Base-by-base conservation (phyloP, 2,329 filamentous ascomycete genomes). In the Neurospora crassa region DNA sequence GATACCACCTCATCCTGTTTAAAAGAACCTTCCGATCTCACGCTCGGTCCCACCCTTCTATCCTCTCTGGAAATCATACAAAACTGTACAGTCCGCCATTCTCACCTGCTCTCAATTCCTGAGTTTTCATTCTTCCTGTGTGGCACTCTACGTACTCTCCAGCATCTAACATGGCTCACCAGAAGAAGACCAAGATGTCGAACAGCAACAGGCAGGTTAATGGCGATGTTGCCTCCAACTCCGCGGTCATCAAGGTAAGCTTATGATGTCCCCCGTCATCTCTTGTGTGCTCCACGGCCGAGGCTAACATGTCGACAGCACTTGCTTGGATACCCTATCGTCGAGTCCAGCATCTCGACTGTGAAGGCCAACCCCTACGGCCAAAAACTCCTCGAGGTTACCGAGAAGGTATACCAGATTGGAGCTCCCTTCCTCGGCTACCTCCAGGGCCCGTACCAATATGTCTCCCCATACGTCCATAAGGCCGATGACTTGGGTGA, bases 281-380 rank as follows among this genome's bases (percentile, higher is more conserved):
- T 14, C 24, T 18, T 5, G 53, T 29, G 53, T 63, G 53, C 14
- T 37, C 14, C 29, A 63, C 34, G 16, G 11, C 37, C 59, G 70
- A 67, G 69, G 42, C 68, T 74, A 29, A 77, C 73, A 71, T 71
- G 45, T 6, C 67, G 43, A 53, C 76, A 97, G 93, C 94, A 97
- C 80, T 86, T 97, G 74, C 86, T 90, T 76, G 91, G 90, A 75
- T 97, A 97, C 82, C 95, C 95, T 53, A 82, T 96, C 75, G 88
- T 97, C 79, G 89, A 88, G 79, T 93, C 97, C 81, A 84, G 90
- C 78, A 89, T 97, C 81, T 84, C 88, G 73, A 90, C 89, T 79
- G 91, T 96, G 87, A 92, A 94, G 82, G 84, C 88, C 79, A 93
- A 95, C 83, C 90, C 92, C 69, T 91, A 92, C 79, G 94, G 92